A percentile compares a stretch with the other conserved stretches of the same genome.
These are phyloP conservation scores for Coniella lustricola DNA, from an alignment of 2,329 filamentous ascomycete species.

Conservation along the genomic window DNA sequence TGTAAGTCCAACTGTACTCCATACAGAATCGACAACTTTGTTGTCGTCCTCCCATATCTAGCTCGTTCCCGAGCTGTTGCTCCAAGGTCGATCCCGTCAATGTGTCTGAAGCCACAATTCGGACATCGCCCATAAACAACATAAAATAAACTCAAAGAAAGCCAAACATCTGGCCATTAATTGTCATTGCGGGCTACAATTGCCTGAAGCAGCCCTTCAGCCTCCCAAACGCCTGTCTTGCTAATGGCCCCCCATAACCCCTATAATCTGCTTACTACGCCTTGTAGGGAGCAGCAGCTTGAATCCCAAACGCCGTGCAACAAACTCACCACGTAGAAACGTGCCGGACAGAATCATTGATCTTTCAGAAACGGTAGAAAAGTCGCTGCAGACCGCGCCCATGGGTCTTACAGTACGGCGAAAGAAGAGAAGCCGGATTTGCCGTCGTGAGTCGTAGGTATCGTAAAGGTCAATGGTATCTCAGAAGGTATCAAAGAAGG, in stretches of 20 bases:
- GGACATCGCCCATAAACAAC: not conserved
- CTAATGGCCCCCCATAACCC: not conserved
- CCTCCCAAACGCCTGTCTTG: slow-evolving; percentile 1
- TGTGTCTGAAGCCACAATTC: not conserved
- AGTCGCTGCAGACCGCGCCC: slow-evolving; percentile 7
- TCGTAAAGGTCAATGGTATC: slow-evolving; percentile 14
- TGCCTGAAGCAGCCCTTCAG: not conserved
- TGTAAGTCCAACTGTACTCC: slow-evolving; percentile 16
- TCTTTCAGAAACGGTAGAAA: slow-evolving; percentile 3
- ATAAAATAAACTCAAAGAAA: not conserved
- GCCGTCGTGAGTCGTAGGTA: slow-evolving; percentile 11
- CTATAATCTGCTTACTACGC: not conserved
- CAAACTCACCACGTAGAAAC: not conserved
- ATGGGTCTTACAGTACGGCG: not conserved
- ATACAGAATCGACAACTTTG: slow-evolving; percentile 6
- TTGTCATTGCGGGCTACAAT: not conserved
- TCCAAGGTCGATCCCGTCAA: not conserved
- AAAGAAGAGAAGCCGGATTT: slow-evolving; percentile 6
- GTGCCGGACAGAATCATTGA: slow-evolving; percentile 7
- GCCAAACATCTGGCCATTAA: slow-evolving; percentile 5
- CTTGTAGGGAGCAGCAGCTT: slow-evolving; percentile 1
- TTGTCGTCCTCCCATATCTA: slow-evolving; percentile 2
- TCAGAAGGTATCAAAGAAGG: slow-evolving; percentile 10
- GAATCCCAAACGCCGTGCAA: slow-evolving; percentile 11
- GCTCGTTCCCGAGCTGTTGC: slow-evolving; percentile 1